These are phyloP conservation scores for Selaginella tamariscina DNA, from an alignment of 75 land plant genomes.

Conservation along the genomic window DNA sequence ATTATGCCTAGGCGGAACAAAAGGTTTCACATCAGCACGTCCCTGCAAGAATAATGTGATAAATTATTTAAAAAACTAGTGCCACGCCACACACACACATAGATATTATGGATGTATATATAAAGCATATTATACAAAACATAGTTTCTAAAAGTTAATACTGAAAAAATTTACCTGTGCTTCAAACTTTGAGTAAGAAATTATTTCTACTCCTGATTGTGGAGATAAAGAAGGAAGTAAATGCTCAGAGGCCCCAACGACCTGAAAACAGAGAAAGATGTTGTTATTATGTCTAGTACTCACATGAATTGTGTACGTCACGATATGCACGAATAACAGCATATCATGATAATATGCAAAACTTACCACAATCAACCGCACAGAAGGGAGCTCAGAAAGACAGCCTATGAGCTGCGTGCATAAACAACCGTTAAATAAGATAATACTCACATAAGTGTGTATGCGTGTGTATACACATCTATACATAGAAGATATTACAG, in stretches of 20 bases:
- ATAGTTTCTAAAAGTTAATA: too few relatives aligned
- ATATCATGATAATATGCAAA: constrained; percentile 9
- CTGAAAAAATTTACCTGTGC: constrained; percentile 34
- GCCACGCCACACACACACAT: too few relatives aligned
- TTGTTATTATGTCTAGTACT: background rate
- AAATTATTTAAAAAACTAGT: too few relatives aligned
- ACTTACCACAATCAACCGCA: constrained; percentile 86
- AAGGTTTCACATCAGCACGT: constrained; percentile 38
- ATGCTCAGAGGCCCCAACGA: constrained; percentile 60
- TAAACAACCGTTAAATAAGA: constrained; percentile 11
- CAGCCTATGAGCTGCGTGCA: constrained; percentile 63
- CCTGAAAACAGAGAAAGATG: constrained; percentile 28
- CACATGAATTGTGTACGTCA: too few relatives aligned
- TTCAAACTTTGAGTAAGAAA: constrained; percentile 44
- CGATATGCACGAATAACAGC: background rate
- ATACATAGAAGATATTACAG: background rate
- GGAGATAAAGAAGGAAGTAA: constrained; percentile 55
- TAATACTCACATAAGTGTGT: too few relatives aligned
- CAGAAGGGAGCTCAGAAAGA: constrained; percentile 56
- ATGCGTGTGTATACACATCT: too few relatives aligned
- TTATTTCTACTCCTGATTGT: constrained; percentile 37
- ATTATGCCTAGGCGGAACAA: constrained; percentile 68
- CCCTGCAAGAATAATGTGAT: constrained; percentile 40
- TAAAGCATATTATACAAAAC: too few relatives aligned
- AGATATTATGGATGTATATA: too few relatives aligned